Evolutionary conservation across 1,139 yeast species (phyloP).

Genomic region (Nakaseomyces uthaithaninus): DNA sequence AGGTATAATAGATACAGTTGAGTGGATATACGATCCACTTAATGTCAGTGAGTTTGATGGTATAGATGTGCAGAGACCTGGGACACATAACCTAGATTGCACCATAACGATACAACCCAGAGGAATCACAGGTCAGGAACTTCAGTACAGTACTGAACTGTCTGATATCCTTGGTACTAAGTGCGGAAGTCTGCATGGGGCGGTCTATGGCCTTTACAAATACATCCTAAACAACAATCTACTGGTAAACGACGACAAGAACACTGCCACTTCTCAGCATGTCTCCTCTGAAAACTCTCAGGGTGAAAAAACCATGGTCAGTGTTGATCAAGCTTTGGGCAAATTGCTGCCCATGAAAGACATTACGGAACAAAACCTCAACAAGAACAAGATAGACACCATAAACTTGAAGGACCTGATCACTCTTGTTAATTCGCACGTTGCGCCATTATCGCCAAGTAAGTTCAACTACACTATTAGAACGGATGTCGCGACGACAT

Average conservation of each 20-base stretch:
- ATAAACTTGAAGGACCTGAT: background rate
- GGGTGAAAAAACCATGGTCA: constrained; percentile 9
- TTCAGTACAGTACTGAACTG: constrained; percentile 57
- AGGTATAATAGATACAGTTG: constrained; percentile 38
- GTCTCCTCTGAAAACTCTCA: constrained; percentile 17
- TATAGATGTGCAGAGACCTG: constrained; percentile 74
- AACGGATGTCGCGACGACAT: constrained; percentile 66
- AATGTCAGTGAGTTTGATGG: constrained; percentile 68
- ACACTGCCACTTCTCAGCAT: constrained; percentile 8
- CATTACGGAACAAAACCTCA: constrained; percentile 5
- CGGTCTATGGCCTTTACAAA: constrained; percentile 80
- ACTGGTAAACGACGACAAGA: constrained; percentile 18
- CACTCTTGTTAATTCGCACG: constrained; percentile 48
- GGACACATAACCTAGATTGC: constrained; percentile 56
- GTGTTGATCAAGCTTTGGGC: constrained; percentile 56
- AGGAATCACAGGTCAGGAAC: constrained; percentile 52
- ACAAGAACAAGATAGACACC: background rate
- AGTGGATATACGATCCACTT: constrained; percentile 56
- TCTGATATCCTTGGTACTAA: constrained; percentile 63
- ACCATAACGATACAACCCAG: constrained; percentile 75
- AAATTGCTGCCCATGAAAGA: constrained; percentile 39
- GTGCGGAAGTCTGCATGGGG: constrained; percentile 81
- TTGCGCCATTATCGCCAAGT: constrained; percentile 72
- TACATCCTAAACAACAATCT: constrained; percentile 40
- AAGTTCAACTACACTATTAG: constrained; percentile 64